Evolutionary conservation across 106 monocot genomes (phyloP), one percentile per base, ranked within the genome.

Genomic region (Dendrobium nobile): DNA sequence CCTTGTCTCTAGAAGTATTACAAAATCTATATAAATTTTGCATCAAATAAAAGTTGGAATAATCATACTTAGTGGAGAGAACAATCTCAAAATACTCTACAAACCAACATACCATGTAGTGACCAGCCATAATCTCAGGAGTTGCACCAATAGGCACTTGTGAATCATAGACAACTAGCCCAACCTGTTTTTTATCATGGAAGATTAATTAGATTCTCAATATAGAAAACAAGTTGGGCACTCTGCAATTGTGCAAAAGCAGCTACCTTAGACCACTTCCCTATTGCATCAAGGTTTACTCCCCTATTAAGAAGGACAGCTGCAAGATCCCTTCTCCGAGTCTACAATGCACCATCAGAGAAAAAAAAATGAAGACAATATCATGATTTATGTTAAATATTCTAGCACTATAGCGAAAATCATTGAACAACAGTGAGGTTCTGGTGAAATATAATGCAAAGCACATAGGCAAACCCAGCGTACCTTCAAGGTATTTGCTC

Each of bases 211-310:
- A 70, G 19, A 72, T 42, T 27, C 20, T 54, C 33, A 55, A 41
- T 0, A 26, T 56, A 2, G 45, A 20, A 72, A 48, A 51, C 6
- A 48, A 15, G 26, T 5, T 74, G 43, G 61, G 22, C 28, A 74
- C 28, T 16, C 70, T 70, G 13, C 9, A n/a, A n/a, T 24, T 47
- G 64, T n/a, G 2, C 20, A 42, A 87, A 77, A 26, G 17, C 65
- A 51, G 2, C 81, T 84, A 99, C 98, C 95, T 95, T 99, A 45
- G 98, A 99, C 98, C 98, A 99, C 77, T 95, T 93, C 55, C 98
- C 92, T 59, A 99, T 85, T 47, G 89, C 92, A 68, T 95, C 92
- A 40, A 99, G 79, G 79, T 95, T 93, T 68, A 92, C 91, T 41
- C 98, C 98, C 88, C 95, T 89, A 75, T 89, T 92, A 79, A 92